A percentile compares a stretch with the other conserved stretches of the same genome.
These are phyloP conservation scores for Camptophora hylomeconis DNA, from an alignment of 2,329 filamentous ascomycete species.

Conservation along the genomic window DNA sequence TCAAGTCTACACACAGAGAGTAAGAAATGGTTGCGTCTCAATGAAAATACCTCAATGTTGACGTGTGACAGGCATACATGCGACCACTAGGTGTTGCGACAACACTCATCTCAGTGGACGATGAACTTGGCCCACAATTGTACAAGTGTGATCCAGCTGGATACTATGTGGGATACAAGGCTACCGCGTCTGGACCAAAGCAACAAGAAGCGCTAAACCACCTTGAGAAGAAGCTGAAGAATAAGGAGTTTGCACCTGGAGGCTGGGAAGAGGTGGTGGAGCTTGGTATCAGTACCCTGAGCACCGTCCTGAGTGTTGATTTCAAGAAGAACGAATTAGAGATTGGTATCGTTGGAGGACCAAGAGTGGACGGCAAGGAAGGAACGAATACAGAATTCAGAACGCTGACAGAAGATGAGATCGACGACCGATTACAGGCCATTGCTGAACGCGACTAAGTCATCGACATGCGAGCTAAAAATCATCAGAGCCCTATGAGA, in stretches of 20 bases:
- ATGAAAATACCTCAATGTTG: neutral
- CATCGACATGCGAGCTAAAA: slow-evolving; percentile 1
- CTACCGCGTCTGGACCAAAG: slow-evolving; percentile 91
- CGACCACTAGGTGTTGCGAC: slow-evolving; percentile 90
- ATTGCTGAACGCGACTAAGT: slow-evolving; percentile 91
- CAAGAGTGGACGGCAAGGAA: slow-evolving; percentile 67
- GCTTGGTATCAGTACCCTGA: slow-evolving; percentile 86
- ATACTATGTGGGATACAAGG: slow-evolving; percentile 98
- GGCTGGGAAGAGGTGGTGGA: slow-evolving; percentile 97
- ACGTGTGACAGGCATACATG: slow-evolving; percentile 68
- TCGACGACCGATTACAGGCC: slow-evolving; percentile 92
- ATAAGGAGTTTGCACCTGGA: slow-evolving; percentile 88
- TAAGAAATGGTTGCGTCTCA: slow-evolving; percentile 39
- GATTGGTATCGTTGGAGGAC: slow-evolving; percentile 90
- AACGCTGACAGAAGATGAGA: slow-evolving; percentile 89
- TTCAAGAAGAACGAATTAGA: slow-evolving; percentile 99
- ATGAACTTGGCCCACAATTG: slow-evolving; percentile 81
- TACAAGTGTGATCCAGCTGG: slow-evolving; percentile 98
- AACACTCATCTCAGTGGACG: slow-evolving; percentile 86
- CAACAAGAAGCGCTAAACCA: slow-evolving; percentile 98
- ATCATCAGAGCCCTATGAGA: no score
- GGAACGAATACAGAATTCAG: slow-evolving; percentile 70
- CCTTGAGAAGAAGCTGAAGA: slow-evolving; percentile 98
- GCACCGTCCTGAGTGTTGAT: slow-evolving; percentile 93
- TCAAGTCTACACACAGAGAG: slow-evolving; percentile 96